These are phyloP conservation scores for Ilex aquifolium DNA, from an alignment of 257 asterid genomes.

Conservation along the genomic window DNA sequence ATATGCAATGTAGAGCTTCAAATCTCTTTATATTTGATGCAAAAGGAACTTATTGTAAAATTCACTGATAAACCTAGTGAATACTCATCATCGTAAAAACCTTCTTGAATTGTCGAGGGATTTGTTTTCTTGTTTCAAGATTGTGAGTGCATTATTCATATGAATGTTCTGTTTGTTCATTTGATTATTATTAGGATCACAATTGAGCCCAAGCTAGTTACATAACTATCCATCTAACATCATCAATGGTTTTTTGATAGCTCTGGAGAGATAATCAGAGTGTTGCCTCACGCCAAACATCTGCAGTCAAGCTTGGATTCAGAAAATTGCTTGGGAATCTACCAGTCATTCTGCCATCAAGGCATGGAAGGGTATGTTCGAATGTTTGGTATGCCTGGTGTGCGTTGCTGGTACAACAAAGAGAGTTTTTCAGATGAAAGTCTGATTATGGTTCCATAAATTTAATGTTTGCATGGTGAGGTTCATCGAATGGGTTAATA, in stretches of 20 bases:
- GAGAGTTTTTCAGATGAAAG: not conserved
- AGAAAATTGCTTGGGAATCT: slow-evolving; percentile 10
- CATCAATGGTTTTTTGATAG: slow-evolving; percentile 24
- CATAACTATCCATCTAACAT: slow-evolving; percentile 7
- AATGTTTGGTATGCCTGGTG: slow-evolving; percentile 8
- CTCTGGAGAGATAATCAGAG: slow-evolving; percentile 20
- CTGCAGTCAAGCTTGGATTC: slow-evolving; percentile 19
- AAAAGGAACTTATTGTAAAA: no score
- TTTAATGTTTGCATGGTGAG: not conserved
- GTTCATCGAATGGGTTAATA: not conserved
- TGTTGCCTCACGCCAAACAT: slow-evolving; percentile 17
- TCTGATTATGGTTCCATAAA: not conserved
- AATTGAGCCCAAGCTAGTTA: not conserved
- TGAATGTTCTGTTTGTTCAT: no score
- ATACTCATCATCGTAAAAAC: no score
- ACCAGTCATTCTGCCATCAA: slow-evolving; percentile 14
- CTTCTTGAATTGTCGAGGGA: no score
- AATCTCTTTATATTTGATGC: no score
- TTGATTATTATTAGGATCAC: no score
- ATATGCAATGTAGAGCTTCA: no score
- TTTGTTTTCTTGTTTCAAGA: no score
- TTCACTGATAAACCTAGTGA: no score
- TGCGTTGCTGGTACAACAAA: not conserved
- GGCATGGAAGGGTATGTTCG: slow-evolving; percentile 42
- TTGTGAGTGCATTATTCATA: no score